Evolutionary conservation across 805 yeast genomes (phyloP).

Genomic region (Martiniozyma abietophila): DNA sequence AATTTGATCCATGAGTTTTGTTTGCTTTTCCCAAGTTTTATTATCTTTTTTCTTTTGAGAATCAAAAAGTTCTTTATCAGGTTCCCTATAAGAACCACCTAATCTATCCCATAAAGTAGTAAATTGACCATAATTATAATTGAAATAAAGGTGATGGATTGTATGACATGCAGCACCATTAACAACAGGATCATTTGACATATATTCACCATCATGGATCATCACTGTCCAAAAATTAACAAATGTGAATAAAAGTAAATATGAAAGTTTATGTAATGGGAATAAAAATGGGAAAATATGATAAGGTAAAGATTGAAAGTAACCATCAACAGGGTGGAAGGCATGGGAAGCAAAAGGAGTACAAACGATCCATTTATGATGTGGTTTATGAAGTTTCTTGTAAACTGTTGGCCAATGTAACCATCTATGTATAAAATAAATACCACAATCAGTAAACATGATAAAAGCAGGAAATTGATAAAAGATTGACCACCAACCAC

Average conservation of each 20-base stretch:
- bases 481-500: constrained; percentile 57
- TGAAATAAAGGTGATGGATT: constrained; percentile 91
- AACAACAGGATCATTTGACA: constrained; percentile 86
- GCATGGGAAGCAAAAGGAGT: constrained; percentile 98
- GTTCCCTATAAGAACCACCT: constrained; percentile 88
- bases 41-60: constrained; percentile 46
- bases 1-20: constrained; percentile 66
- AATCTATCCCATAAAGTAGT: constrained; percentile 97
- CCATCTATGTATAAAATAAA: constrained; percentile 85
- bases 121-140: constrained; percentile 97
- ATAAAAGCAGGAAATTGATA: constrained; percentile 71
- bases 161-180: constrained; percentile 99
- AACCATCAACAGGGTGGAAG: constrained; percentile 97
- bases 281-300: constrained; percentile 85
- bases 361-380: constrained; percentile 98
- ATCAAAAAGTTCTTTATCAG: constrained; percentile 80
- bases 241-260: constrained; percentile 73
- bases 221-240: constrained; percentile 97
- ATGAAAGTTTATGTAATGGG: constrained; percentile 85
- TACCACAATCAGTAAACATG: constrained; percentile 89
- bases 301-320: constrained; percentile 85
- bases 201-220: constrained; percentile 96
- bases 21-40: constrained; percentile 62
- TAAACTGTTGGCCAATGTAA: constrained; percentile 89
- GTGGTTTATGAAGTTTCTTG: constrained; percentile 87